Conservation (phyloP, 2,329 filamentous ascomycete genomes). For the Aspergillus sp. region DNA sequence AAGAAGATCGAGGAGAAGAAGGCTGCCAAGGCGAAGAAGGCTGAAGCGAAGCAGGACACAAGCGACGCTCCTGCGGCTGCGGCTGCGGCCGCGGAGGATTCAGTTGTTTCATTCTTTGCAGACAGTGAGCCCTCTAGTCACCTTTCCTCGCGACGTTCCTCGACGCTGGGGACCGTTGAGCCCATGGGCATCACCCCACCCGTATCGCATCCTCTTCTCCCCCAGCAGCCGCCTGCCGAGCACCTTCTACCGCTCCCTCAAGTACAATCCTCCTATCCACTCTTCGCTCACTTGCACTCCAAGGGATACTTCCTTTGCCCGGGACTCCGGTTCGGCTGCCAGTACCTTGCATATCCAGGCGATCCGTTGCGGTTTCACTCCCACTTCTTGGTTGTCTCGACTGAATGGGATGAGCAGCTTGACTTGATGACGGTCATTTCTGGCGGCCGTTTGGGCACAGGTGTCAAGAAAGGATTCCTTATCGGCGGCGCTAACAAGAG, state of each 20-base stretch:
- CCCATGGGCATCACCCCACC: conserved; percentile 53
- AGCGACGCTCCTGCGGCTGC: conserved; percentile 10
- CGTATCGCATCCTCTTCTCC: conserved; percentile 53
- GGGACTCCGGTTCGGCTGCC: conserved; percentile 89
- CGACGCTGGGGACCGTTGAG: conserved; percentile 23
- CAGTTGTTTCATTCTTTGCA: conserved; percentile 33
- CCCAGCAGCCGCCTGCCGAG: conserved; percentile 34
- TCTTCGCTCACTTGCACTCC: conserved; percentile 80
- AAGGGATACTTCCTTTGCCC: conserved; percentile 86
- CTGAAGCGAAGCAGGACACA: conserved; percentile 6
- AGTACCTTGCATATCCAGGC: conserved; percentile 93
- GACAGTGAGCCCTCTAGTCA: conserved; percentile 17
- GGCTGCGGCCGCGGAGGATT: conserved; percentile 20
- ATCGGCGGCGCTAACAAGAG: conserved; percentile 69
- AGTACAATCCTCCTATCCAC: conserved; percentile 64
- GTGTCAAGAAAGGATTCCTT: conserved; percentile 94
- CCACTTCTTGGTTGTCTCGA: conserved; percentile 85
- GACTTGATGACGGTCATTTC: conserved; percentile 82
- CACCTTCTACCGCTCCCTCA: conserved; percentile 36
- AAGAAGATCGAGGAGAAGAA: conserved; percentile 53
- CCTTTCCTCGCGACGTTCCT: conserved; percentile 21
- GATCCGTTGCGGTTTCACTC: conserved; percentile 94
- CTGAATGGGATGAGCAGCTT: conserved; percentile 86
- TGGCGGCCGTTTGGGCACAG: conserved; percentile 85
- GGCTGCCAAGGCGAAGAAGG: conserved; percentile 33